Conservation (phyloP, 1,139 yeast species). For the Suhomyces terraborum region DNA sequence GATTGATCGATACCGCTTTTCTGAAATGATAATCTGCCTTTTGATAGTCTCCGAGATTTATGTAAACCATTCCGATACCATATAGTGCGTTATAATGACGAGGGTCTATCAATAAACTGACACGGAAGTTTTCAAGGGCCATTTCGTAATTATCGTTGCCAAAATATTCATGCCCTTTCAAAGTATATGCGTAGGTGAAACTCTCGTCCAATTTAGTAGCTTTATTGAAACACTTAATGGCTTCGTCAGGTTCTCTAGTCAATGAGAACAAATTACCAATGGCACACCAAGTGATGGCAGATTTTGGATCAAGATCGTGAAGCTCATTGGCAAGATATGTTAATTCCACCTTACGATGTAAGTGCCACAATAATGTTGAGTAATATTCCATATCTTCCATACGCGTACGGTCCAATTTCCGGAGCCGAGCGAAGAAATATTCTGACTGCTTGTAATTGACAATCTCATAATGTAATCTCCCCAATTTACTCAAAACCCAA, state of each 20-base stretch:
- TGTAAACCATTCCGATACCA: conserved; percentile 93
- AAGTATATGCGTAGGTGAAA: conserved; percentile 86
- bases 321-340: conserved; percentile 82
- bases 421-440: conserved; percentile 58
- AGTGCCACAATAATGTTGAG: conserved; percentile 91
- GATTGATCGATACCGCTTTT: conserved; percentile 86
- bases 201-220: conserved; percentile 71
- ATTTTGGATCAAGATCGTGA: conserved; percentile 60
- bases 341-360: conserved; percentile 78
- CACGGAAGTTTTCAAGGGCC: conserved; percentile 82
- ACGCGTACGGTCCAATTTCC: conserved; percentile 76
- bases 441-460: conserved; percentile 83
- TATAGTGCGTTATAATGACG: conserved; percentile 94
- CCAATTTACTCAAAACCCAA: conserved; percentile 81
- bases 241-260: conserved; percentile 84
- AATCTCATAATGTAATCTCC: conserved; percentile 81
- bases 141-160: conserved; percentile 88
- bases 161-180: conserved; percentile 91
- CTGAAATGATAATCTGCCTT: conserved; percentile 87
- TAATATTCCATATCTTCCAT: conserved; percentile 87
- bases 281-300: conserved; percentile 90
- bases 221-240: conserved; percentile 81
- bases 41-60: conserved; percentile 80
- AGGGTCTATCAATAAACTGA: conserved; percentile 73
- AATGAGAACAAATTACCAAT: conserved; percentile 88